Evolutionary conservation across 169 alveolate genomes (phyloP), one percentile per base, ranked within the genome.

Genomic region (Plasmodium adleri): DNA sequence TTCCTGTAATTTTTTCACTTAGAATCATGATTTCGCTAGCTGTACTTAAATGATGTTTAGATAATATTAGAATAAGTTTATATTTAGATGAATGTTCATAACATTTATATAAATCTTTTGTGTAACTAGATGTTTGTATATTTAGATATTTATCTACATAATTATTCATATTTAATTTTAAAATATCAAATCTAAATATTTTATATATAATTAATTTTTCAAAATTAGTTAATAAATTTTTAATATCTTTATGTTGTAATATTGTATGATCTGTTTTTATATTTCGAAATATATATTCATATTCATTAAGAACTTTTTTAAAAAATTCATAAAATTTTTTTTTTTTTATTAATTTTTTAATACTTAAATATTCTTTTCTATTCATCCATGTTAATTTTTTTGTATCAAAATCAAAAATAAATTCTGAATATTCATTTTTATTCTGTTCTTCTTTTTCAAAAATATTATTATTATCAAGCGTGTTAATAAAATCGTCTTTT

Each of bases 71-170:
- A 12, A 83, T 83, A 43, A 83, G 45, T 68, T 83, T 83, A 58
- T 83, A 68, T 60, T 83, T 70, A 0, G 91, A 67, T 72, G 91
- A 83, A 62, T 83, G 91, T 45, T 83, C 83, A 68, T 83, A 83
- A 63, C 91, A 83, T 28, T 83, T 83, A 72, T 83, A 83, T 8
- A 83, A 72, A 70, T 83, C 91, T 72, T 83, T 83, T 26, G 91
- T 52, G 59, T 83, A 62, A 45, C 52, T 56, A 60, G 52, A 83
- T 54, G 91, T 68, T 8, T 72, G 26, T 9, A 83, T 83, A 22
- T 83, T 83, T 32, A 83, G 54, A 60, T 72, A 70, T 43, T 22
- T 60, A 49, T 83, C 80, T 67, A 83, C 83, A 67, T 83, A 83
- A 45, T 68, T 83, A 60, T 83, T 83, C 73, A 83, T 83, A 60